A percentile compares a stretch with the other conserved stretches of the same genome.
These are phyloP conservation scores for Lachancea meyersii DNA, from an alignment of 805 yeast species.

Conservation along the genomic window DNA sequence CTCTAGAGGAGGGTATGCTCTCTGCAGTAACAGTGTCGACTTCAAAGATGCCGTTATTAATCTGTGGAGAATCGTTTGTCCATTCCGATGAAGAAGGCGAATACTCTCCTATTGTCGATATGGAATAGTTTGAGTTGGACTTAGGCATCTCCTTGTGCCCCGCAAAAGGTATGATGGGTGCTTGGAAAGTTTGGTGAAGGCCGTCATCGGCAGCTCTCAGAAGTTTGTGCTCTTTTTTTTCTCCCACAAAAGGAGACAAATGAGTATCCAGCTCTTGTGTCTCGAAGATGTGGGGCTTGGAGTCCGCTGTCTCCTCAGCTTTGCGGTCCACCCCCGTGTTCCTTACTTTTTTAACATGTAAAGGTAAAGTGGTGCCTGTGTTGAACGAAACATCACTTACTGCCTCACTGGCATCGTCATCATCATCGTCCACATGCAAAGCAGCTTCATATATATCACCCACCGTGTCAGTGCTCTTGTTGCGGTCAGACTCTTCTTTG, in stretches of 20 bases:
- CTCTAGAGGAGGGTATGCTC: slow-evolving; percentile 36
- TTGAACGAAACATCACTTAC: slow-evolving; percentile 33
- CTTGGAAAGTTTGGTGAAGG: slow-evolving; percentile 23
- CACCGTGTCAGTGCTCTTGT: slow-evolving; percentile 14
- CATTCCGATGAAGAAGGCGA: slow-evolving; percentile 43
- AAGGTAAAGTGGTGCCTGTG: slow-evolving; percentile 24
- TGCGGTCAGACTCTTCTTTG: slow-evolving; percentile 16
- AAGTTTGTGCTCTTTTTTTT: not conserved
- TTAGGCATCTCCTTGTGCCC: slow-evolving; percentile 19
- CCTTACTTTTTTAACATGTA: slow-evolving; percentile 21
- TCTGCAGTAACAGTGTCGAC: slow-evolving; percentile 9
- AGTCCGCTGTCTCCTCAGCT: not conserved
- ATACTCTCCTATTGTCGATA: slow-evolving; percentile 40
- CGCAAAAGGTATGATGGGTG: slow-evolving; percentile 27
- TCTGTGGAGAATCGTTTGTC: slow-evolving; percentile 36
- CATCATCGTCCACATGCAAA: slow-evolving; percentile 21
- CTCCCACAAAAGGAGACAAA: not conserved
- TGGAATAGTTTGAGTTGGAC: slow-evolving; percentile 33
- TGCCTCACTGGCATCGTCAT: slow-evolving; percentile 28
- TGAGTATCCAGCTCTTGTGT: not conserved
- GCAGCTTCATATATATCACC: slow-evolving; percentile 37
- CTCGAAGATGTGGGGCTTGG: not conserved
- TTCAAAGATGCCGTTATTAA: slow-evolving; percentile 14
- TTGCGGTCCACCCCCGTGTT: not conserved
- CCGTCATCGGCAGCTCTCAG: slow-evolving; percentile 15